Conservation (phyloP, 805 yeast genomes). For the Candida pseudofarinosa region DNA sequence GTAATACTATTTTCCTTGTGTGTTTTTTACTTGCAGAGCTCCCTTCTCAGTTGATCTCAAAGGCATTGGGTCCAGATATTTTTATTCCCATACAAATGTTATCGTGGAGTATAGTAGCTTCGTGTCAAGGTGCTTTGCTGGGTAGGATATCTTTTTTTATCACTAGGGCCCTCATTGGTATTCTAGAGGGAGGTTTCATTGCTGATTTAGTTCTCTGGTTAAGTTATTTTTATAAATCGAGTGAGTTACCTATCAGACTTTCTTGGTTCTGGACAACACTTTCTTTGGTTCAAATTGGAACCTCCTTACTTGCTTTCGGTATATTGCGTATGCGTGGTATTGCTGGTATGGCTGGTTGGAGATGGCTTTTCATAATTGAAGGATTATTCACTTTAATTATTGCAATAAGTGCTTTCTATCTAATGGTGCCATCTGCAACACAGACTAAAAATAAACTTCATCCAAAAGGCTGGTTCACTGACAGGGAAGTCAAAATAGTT, state of each 20-base stretch:
- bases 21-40: slow-evolving; percentile 41
- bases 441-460: slow-evolving; percentile 4
- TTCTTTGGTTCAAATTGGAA: slow-evolving; percentile 17
- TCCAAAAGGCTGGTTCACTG: slow-evolving; percentile 40
- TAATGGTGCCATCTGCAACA: slow-evolving; percentile 8
- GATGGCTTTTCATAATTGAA: slow-evolving; percentile 14
- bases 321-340: slow-evolving; percentile 16
- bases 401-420: slow-evolving; percentile 6
- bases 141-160: slow-evolving; percentile 20
- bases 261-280: slow-evolving; percentile 40
- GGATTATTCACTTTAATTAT: slow-evolving; percentile 10
- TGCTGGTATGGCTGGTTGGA: slow-evolving; percentile 18
- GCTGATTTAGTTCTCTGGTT: slow-evolving; percentile 61
- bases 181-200: slow-evolving; percentile 28
- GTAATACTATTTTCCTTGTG: slow-evolving; percentile 38
- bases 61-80: slow-evolving; percentile 56
- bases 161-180: slow-evolving; percentile 24
- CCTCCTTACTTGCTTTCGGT: slow-evolving; percentile 20
- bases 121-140: slow-evolving; percentile 19
- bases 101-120: slow-evolving; percentile 25
- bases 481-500: slow-evolving; percentile 52
- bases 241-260: slow-evolving; percentile 55
- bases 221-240: slow-evolving; percentile 58
- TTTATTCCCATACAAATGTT: slow-evolving; percentile 48
- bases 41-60: slow-evolving; percentile 61